phyloP scores from a whole-genome alignment of 352 stramenopile species.

The Phytopythium mirpurense region DNA sequence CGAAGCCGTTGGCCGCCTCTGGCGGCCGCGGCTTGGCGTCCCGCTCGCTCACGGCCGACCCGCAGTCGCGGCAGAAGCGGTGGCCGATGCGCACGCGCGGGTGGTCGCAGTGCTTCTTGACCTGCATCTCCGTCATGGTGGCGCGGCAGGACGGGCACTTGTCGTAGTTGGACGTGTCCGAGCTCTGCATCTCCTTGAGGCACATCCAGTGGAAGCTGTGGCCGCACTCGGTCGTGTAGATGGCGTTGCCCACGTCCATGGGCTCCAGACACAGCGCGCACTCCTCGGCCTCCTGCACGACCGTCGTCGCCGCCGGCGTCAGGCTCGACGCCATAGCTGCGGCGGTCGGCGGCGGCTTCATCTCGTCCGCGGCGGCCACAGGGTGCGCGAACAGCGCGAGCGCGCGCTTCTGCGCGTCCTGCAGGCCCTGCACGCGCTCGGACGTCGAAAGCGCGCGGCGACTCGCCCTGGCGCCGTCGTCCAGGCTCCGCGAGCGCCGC shows the following conservation, averaged over 20 bases:
- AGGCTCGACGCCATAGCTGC: slow-evolving; percentile 10
- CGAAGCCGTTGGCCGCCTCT: slow-evolving; percentile 17
- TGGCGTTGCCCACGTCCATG: slow-evolving; percentile 75
- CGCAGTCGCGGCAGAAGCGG: slow-evolving; percentile 78
- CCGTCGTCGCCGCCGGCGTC: slow-evolving; percentile 24
- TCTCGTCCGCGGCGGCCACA: slow-evolving; percentile 7
- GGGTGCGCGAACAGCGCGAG: slow-evolving; percentile 35
- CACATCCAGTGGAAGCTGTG: slow-evolving; percentile 86
- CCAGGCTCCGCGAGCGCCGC: slow-evolving; percentile 37
- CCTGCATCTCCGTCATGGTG: slow-evolving; percentile 74
- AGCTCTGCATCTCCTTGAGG: slow-evolving; percentile 78
- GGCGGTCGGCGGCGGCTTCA: slow-evolving; percentile 7
- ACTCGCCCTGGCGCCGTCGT: slow-evolving; percentile 32
- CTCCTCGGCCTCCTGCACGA: slow-evolving; percentile 67
- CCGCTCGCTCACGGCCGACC: slow-evolving; percentile 38
- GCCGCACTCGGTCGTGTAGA: slow-evolving; percentile 79
- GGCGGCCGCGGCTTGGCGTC: slow-evolving; percentile 63
- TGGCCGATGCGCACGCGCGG: slow-evolving; percentile 74
- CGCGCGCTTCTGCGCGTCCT: slow-evolving; percentile 55
- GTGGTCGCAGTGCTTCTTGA: slow-evolving; percentile 83
- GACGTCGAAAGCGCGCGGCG: slow-evolving; percentile 28
- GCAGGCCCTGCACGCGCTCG: slow-evolving; percentile 44
- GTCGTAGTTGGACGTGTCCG: slow-evolving; percentile 76
- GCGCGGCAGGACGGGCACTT: slow-evolving; percentile 79
- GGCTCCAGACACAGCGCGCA: slow-evolving; percentile 82